Percentiles rank a stretch among this genome's conserved stretches.
These are phyloP conservation scores for Fusarium sambucinum DNA, from an alignment of 2,329 filamentous ascomycete genomes.

Conservation along the genomic window DNA sequence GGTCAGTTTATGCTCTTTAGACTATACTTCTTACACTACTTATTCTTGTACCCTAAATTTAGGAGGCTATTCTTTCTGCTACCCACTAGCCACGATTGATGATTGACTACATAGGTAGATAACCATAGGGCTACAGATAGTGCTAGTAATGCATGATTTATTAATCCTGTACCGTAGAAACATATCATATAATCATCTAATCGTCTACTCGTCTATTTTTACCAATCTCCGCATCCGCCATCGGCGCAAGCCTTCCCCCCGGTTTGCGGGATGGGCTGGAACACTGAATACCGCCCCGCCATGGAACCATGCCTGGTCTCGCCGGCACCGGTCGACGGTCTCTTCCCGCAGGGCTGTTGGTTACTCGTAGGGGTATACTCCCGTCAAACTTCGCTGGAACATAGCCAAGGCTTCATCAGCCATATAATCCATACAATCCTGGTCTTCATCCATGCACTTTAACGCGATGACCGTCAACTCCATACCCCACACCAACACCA, in stretches of 20 bases:
- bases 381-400: slow-evolving; percentile 35
- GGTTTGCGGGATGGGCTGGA: slow-evolving; percentile 5
- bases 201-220: slow-evolving; percentile 11
- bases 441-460: slow-evolving; percentile 31
- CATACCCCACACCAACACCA: slow-evolving; percentile 47
- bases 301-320: slow-evolving; percentile 13
- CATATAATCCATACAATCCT: slow-evolving; percentile 30
- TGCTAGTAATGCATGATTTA: neutral
- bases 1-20: too few relatives aligned
- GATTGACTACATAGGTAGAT: neutral
- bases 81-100: neutral
- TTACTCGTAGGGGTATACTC: slow-evolving; percentile 24
- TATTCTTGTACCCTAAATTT: too few relatives aligned
- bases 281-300: slow-evolving; percentile 15
- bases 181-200: slow-evolving; percentile 7
- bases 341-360: slow-evolving; percentile 33
- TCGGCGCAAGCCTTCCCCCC: slow-evolving; percentile 30
- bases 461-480: slow-evolving; percentile 40
- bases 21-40: too few relatives aligned
- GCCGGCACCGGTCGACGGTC: slow-evolving; percentile 47
- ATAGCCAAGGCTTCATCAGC: slow-evolving; percentile 32
- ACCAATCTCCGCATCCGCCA: slow-evolving; percentile 38
- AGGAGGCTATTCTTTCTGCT: too few relatives aligned
- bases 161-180: slow-evolving; percentile 8
- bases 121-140: neutral